These are phyloP conservation scores for Ophiostoma populinum DNA, from an alignment of 2,329 filamentous ascomycete genomes.

Conservation along the genomic window DNA sequence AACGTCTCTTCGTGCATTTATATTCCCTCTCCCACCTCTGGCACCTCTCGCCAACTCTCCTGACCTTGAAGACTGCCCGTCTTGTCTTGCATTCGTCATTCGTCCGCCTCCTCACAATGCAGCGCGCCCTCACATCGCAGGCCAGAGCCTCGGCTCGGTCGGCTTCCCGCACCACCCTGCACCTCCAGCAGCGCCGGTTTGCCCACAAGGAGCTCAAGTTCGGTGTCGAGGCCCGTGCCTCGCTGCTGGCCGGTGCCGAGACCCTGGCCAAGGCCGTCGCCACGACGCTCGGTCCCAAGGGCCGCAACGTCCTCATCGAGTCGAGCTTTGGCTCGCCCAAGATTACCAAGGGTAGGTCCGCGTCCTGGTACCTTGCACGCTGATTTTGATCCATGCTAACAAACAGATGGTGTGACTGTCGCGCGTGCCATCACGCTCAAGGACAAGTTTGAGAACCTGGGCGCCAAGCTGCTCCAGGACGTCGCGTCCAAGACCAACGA, in stretches of 20 bases:
- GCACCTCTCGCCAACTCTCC: neutral
- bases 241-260: slow-evolving; percentile 85
- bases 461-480: slow-evolving; percentile 89
- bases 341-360: slow-evolving; percentile 91
- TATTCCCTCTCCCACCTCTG: neutral
- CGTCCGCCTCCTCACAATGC: slow-evolving; percentile 45
- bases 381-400: no score
- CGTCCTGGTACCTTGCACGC: no score
- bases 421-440: slow-evolving; percentile 80
- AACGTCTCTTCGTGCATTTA: neutral
- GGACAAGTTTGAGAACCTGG: slow-evolving; percentile 99
- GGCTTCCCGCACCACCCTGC: slow-evolving; percentile 47
- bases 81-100: neutral
- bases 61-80: neutral
- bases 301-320: slow-evolving; percentile 95
- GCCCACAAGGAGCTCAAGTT: slow-evolving; percentile 99
- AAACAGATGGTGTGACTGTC: slow-evolving; percentile 67
- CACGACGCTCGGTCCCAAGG: slow-evolving; percentile 93
- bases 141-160: slow-evolving; percentile 66
- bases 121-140: slow-evolving; percentile 77
- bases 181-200: slow-evolving; percentile 76
- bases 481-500: slow-evolving; percentile 99
- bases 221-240: slow-evolving; percentile 79
- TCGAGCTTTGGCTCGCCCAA: slow-evolving; percentile 97
- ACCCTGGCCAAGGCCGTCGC: slow-evolving; percentile 92